phyloP scores from a whole-genome alignment of 768 basidiomycete genomes.

The Naganishia vaughanmartiniae region DNA sequence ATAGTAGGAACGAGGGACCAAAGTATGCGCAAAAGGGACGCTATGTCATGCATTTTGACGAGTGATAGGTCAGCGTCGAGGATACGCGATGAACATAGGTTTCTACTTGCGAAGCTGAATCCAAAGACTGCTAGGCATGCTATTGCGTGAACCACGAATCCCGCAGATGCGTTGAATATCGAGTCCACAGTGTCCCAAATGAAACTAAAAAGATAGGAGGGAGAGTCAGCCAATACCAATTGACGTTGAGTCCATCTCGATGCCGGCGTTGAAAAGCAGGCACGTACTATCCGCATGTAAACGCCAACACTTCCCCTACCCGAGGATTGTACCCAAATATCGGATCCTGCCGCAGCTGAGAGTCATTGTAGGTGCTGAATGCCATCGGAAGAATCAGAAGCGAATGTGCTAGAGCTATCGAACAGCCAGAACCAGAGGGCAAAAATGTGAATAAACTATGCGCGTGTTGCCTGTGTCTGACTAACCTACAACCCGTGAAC shows the following conservation, averaged over 20 bases:
- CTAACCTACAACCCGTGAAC: conserved; percentile 25
- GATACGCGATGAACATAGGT: conserved; percentile 21
- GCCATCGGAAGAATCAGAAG: conserved; percentile 67
- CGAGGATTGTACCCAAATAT: conserved; percentile 71
- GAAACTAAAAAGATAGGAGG: conserved; percentile 51
- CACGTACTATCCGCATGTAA: conserved; percentile 60
- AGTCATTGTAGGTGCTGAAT: conserved; percentile 57
- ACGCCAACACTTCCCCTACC: conserved; percentile 63
- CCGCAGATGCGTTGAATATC: conserved; percentile 66
- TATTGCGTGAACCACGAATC: conserved; percentile 75
- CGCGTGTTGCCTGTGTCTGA: background rate
- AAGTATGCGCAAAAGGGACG: conserved; percentile 75
- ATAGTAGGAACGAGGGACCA: conserved; percentile 71
- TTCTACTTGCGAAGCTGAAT: conserved; percentile 65
- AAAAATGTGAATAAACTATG: background rate
- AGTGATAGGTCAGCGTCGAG: background rate
- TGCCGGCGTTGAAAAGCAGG: background rate
- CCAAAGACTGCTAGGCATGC: conserved; percentile 66
- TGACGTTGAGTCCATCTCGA: background rate
- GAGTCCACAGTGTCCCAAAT: conserved; percentile 76
- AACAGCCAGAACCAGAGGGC: conserved; percentile 2
- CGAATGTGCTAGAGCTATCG: conserved; percentile 66
- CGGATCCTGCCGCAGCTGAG: conserved; percentile 61
- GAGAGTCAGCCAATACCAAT: background rate
- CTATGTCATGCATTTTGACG: conserved; percentile 39